Conservation (phyloP, 1,284 basidiomycete genomes). For the Cystobasidium sp. region DNA sequence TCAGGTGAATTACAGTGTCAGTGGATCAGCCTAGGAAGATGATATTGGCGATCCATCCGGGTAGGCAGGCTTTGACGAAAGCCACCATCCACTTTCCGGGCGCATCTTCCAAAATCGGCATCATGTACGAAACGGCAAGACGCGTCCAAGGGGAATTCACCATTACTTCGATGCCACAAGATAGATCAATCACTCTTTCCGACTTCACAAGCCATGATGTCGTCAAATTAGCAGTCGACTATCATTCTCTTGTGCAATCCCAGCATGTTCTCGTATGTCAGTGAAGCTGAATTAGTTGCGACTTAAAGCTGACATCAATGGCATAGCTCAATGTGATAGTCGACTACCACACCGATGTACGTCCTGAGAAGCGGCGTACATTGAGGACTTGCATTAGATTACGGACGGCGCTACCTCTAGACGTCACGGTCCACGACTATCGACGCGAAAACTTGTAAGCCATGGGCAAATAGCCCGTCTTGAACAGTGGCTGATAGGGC, state of each 20-base stretch:
- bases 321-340: constrained; percentile 64
- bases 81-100: neutral
- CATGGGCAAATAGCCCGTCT: neutral
- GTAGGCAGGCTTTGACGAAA: constrained; percentile 67
- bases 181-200: neutral
- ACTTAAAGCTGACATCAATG: neutral
- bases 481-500: neutral
- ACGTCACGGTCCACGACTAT: constrained; percentile 83
- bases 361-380: constrained; percentile 64
- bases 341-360: constrained; percentile 66
- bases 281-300: neutral
- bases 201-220: neutral
- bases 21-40: constrained; percentile 67
- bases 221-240: neutral
- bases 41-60: constrained; percentile 65
- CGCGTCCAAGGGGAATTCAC: neutral
- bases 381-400: constrained; percentile 65
- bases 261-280: constrained; percentile 9
- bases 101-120: neutral
- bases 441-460: constrained; percentile 71
- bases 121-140: neutral
- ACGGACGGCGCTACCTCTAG: constrained; percentile 70
- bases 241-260: neutral
- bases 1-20: constrained; percentile 62
- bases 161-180: neutral